Percentiles rank a stretch among this genome's conserved stretches.
phyloP scores from a whole-genome alignment of 176 grass and related monocot genomes.

The Elymus sibiricus region DNA sequence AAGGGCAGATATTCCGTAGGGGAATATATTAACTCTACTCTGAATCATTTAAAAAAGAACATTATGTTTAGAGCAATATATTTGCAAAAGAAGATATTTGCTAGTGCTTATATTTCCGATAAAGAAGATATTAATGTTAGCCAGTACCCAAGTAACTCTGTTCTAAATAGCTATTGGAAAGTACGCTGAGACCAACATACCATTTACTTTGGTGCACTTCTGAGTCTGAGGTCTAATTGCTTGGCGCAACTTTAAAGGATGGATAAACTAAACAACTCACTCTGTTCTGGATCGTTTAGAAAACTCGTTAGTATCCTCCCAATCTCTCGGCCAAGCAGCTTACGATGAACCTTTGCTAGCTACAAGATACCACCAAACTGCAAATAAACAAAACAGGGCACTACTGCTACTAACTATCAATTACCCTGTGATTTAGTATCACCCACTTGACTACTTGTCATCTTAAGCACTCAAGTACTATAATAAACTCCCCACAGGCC shows the following conservation, averaged over 20 bases:
- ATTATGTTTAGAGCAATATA: neutral
- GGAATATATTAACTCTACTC: neutral
- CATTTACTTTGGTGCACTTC: too few relatives aligned
- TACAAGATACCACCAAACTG: neutral
- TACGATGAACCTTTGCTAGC: neutral
- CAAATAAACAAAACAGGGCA: neutral
- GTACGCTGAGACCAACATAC: too few relatives aligned
- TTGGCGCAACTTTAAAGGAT: neutral
- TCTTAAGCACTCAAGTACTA: neutral
- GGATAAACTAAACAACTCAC: neutral
- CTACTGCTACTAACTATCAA: neutral
- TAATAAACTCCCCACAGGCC: neutral
- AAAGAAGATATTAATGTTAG: neutral
- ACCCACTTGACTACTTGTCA: neutral
- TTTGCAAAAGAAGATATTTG: too few relatives aligned
- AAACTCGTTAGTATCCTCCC: neutral
- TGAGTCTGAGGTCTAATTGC: too few relatives aligned
- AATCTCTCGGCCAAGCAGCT: neutral
- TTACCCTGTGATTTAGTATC: neutral
- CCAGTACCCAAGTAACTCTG: neutral
- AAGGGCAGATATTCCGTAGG: neutral
- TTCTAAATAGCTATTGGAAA: too few relatives aligned
- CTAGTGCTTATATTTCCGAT: neutral
- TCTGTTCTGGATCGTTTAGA: neutral
- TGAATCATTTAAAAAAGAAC: neutral